Evolutionary conservation across 768 basidiomycete species (phyloP), one percentile per base, ranked within the genome.

Genomic region (Candolleomyces eurysporus): DNA sequence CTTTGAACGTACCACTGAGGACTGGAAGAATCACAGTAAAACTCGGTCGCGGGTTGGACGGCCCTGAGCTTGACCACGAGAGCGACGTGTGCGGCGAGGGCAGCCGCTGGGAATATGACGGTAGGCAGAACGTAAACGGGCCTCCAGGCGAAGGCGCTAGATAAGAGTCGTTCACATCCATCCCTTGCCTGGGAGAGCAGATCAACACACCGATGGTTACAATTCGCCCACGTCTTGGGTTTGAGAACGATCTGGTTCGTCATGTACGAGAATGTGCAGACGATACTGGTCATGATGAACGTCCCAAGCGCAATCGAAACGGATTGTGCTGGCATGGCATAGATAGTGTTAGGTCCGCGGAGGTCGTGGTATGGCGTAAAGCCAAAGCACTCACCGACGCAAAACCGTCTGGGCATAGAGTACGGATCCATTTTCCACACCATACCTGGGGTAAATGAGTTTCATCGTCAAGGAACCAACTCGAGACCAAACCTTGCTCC

Each of bases 371-470:
- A 22, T 10, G 6, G 16, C 31, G 26, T 21, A 1, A 43, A 17
- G 19, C 10, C 48, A 61, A 43, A 3, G 49, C 54, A 70, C 80
- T 62, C 65, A 85, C 86, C 76, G 40, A 83, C 71, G 66, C 88
- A 89, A 64, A 90, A 89, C 31, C 68, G 64, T 40, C 67, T 72
- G 9, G 87, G 84, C 86, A 90, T 90, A 19, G 61, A 67, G 53
- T 73, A 75, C 0, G 88, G 85, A 64, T 85, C 75, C 88, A 90
- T 89, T 55, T 73, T 70, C 78, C 84, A 88, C 14, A 85, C 76
- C 72, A 89, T 80, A 11, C 88, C 88, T 89, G 53, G 9, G 26
- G 16, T 36, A 39, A 32, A 40, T 50, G 11, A 5, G 36, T 36
- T 36, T 36, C 36, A 36, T 36, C 36, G 36, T 36, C 36, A 36